Evolutionary conservation across 495 filamentous ascomycete species (phyloP), one percentile per base, ranked within the genome.

Genomic region (Lophiotrema nucula): DNA sequence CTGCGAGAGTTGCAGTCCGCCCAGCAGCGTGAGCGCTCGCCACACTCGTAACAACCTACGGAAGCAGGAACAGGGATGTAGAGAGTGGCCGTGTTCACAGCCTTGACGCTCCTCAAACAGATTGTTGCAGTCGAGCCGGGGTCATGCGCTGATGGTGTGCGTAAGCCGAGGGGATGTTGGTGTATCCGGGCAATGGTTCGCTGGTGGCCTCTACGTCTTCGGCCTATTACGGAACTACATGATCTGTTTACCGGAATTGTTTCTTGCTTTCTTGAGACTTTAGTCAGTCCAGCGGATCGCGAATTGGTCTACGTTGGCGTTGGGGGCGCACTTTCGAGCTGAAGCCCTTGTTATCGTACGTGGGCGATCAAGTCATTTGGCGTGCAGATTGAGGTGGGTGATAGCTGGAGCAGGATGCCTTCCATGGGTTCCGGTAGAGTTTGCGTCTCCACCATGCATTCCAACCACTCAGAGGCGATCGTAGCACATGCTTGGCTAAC

Each of bases 21-120:
- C 25, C 18, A 27, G 24, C 5, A 15, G 19, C 48, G 12, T 46
- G 42, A 8, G 23, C 16, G 49, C 44, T 64, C 61, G 55, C 56
- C 56, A 64, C 61, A 59, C 26, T 59, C 22, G 50, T 44, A 51
- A 64, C 19, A 37, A n/a, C 24, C 15, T 48, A 10, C 21, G 21
- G 31, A 53, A 43, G 18, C 26, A 26, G 22, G 41, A 27, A 22
- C 46, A 60, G 50, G 60, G 49, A 26, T 46, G 61, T 10, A 19
- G 37, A 39, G 13, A 35, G 59, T 53, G 54, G 54, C 54, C 54
- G 60, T 59, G 44, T 52, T 42, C 49, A 42, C 55, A 56, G 61
- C 61, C 61, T 64, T 56, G 61, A 54, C 28, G 56, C 50, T 52
- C 24, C 44, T 54, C 57, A 59, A 62, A 62, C 58, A 11, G 56